phyloP scores from a whole-genome alignment of 805 yeast species.

The Candida qinlingensis region DNA sequence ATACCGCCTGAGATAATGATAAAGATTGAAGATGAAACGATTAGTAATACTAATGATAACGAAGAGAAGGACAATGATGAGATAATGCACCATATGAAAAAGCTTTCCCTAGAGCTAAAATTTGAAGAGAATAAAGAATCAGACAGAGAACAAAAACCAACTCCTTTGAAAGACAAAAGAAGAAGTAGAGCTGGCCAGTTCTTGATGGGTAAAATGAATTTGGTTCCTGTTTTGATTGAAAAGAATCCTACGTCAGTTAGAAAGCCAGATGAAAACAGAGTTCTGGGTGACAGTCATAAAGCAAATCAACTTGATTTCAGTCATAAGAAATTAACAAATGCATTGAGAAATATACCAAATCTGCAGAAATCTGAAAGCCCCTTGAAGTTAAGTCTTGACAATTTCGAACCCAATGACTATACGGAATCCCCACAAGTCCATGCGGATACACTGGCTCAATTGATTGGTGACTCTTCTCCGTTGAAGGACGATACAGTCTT shows the following conservation, averaged over 20 bases:
- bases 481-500: background rate
- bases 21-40: constrained; percentile 7
- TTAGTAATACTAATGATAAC: constrained; percentile 3
- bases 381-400: background rate
- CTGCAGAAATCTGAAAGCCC: constrained; percentile 8
- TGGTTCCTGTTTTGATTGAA: constrained; percentile 32
- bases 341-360: constrained; percentile 14
- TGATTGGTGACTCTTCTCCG: constrained; percentile 6
- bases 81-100: constrained; percentile 18
- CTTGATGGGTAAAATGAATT: constrained; percentile 36
- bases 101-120: constrained; percentile 18
- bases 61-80: constrained; percentile 6
- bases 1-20: constrained; percentile 22
- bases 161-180: constrained; percentile 19
- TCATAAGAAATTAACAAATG: constrained; percentile 6
- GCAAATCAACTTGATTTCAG: constrained; percentile 10
- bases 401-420: background rate
- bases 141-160: constrained; percentile 5
- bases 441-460: constrained; percentile 8
- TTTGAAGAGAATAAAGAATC: background rate
- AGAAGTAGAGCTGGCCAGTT: constrained; percentile 32
- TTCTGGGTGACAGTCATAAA: constrained; percentile 12
- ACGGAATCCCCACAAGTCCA: constrained; percentile 4
- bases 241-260: constrained; percentile 27
- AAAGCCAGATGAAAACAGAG: constrained; percentile 16